Conservation (phyloP, 495 filamentous ascomycete species). For the Neurospora cerealis region DNA sequence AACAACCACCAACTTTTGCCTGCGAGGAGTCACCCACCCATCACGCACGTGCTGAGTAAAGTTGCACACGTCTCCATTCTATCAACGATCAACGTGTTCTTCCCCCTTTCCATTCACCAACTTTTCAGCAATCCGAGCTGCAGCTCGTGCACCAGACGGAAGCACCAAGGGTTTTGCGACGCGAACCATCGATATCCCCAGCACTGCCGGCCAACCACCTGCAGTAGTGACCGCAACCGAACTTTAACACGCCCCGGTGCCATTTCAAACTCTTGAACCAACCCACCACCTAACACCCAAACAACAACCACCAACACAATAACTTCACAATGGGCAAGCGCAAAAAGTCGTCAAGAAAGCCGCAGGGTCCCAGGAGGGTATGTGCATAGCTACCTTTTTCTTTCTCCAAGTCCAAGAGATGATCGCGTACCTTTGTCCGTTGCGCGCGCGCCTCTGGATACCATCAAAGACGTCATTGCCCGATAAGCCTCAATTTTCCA, state of each 20-base stretch:
- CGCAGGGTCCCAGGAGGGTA: slow-evolving; percentile 77
- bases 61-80: not conserved
- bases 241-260: not conserved
- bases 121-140: not conserved
- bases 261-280: not conserved
- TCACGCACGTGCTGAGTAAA: not conserved
- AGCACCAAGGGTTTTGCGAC: not conserved
- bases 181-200: not conserved
- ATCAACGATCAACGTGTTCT: not conserved
- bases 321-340: slow-evolving; percentile 61
- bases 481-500: not conserved
- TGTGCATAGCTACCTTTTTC: not conserved
- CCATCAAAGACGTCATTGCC: not conserved
- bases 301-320: not conserved
- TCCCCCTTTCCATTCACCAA: not conserved
- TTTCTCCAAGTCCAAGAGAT: not conserved
- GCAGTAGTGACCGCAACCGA: not conserved
- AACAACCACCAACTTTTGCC: not conserved
- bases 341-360: slow-evolving; percentile 85
- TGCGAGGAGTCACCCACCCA: not conserved
- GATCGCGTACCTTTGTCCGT: not conserved
- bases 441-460: not conserved
- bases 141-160: not conserved
- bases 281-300: not conserved
- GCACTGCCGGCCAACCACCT: not conserved